Evolutionary conservation across 2,329 filamentous ascomycete species (phyloP).

Genomic region (Apiospora koreana): DNA sequence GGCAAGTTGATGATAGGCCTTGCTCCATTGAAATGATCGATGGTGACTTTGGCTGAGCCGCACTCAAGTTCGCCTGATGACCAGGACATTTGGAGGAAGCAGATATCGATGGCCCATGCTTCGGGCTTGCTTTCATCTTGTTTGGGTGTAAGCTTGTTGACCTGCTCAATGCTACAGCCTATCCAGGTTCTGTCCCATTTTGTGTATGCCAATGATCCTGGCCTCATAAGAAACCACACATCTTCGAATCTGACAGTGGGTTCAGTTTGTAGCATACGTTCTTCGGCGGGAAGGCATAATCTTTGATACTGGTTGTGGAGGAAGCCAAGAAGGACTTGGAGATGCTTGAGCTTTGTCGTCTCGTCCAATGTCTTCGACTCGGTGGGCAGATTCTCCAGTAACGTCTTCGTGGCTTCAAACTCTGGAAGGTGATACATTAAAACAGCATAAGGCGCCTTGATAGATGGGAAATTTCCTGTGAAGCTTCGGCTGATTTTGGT

Average conservation of each 20-base stretch:
- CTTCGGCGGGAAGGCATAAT: not conserved
- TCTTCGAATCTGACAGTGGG: not conserved
- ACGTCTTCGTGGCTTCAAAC: not conserved
- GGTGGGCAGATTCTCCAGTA: not conserved
- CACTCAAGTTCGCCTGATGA: not conserved
- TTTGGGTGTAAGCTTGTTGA: not conserved
- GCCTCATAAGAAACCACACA: not conserved
- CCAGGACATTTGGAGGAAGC: not conserved
- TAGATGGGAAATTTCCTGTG: not conserved
- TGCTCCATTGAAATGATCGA: not conserved
- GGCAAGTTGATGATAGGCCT: not conserved
- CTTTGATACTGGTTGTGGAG: not conserved
- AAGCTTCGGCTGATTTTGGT: not conserved
- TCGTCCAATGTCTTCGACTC: not conserved
- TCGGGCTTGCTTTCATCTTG: not conserved
- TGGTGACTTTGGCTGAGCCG: not conserved
- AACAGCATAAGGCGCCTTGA: not conserved
- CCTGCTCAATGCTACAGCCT: not conserved
- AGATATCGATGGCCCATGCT: not conserved
- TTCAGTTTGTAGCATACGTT: not conserved
- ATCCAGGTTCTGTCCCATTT: not conserved
- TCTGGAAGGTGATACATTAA: not conserved
- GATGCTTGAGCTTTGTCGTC: not conserved
- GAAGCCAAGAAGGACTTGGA: not conserved
- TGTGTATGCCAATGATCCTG: not conserved